Conservation (phyloP, 2,329 filamentous ascomycete species). For the Emmonsiellopsis sp. region DNA sequence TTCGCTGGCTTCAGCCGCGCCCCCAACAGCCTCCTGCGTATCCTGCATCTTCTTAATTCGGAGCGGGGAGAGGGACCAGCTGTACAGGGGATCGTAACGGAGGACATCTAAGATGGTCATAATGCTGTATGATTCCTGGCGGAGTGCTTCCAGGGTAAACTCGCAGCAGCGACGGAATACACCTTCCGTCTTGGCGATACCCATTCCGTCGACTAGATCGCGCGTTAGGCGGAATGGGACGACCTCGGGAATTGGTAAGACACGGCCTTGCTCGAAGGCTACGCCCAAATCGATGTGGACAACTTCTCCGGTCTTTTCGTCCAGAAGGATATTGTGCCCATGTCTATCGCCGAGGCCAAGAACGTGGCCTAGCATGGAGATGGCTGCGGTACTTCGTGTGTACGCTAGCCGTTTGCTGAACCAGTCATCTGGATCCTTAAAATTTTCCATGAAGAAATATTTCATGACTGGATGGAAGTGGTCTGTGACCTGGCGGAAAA, state of each 20-base stretch:
- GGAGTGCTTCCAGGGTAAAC: conserved; percentile 86
- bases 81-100: conserved; percentile 95
- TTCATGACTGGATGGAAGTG: conserved; percentile 87
- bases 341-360: conserved; percentile 90
- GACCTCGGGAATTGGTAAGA: conserved; percentile 90
- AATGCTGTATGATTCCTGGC: conserved; percentile 93
- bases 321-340: conserved; percentile 92
- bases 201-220: conserved; percentile 95
- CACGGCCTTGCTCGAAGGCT: conserved; percentile 89
- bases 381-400: conserved; percentile 83
- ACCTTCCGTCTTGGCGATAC: conserved; percentile 86
- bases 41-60: conserved; percentile 60
- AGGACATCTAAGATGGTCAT: conserved; percentile 98
- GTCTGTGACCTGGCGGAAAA: conserved; percentile 69
- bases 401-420: conserved; percentile 84
- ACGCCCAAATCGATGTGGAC: conserved; percentile 97
- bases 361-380: conserved; percentile 89
- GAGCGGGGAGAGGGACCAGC: conserved; percentile 76
- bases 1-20: conserved; percentile 25
- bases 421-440: conserved; percentile 91
- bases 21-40: conserved; percentile 34
- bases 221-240: conserved; percentile 92
- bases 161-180: conserved; percentile 98
- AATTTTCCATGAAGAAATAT: conserved; percentile 95
- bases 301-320: conserved; percentile 80